These are phyloP conservation scores for Cryptococcus sp. DNA, from an alignment of 1,284 basidiomycete genomes.

Conservation along the genomic window DNA sequence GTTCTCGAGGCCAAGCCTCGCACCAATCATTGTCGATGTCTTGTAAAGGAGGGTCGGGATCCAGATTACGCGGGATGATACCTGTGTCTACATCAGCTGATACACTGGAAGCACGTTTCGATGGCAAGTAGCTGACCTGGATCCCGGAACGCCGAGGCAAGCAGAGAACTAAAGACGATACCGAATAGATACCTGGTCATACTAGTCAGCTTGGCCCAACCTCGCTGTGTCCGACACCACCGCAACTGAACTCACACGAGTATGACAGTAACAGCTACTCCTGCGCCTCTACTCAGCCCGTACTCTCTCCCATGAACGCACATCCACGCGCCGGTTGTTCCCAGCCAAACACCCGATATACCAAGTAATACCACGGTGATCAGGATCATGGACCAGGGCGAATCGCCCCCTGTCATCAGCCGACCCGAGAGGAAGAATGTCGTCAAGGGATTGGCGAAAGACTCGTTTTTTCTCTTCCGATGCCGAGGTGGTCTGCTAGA, in stretches of 20 bases:
- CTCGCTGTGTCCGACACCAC: not conserved
- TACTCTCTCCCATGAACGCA: slow-evolving; percentile 74
- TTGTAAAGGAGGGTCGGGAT: slow-evolving; percentile 73
- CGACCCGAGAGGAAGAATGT: slow-evolving; percentile 72
- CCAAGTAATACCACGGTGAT: slow-evolving; percentile 65
- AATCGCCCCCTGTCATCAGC: slow-evolving; percentile 80
- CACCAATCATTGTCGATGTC: slow-evolving; percentile 60
- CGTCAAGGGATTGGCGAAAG: slow-evolving; percentile 29
- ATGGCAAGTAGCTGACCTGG: slow-evolving; percentile 57
- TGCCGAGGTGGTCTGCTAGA: no score
- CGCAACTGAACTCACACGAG: slow-evolving; percentile 55
- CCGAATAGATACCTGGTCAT: slow-evolving; percentile 40
- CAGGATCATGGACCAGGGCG: slow-evolving; percentile 71
- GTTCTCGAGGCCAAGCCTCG: slow-evolving; percentile 73
- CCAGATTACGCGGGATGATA: slow-evolving; percentile 80
- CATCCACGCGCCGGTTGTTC: slow-evolving; percentile 81
- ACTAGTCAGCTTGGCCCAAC: not conserved
- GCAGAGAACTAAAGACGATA: slow-evolving; percentile 38
- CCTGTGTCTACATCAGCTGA: slow-evolving; percentile 43
- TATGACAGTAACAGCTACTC: slow-evolving; percentile 73
- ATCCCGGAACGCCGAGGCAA: slow-evolving; percentile 70
- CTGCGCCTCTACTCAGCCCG: slow-evolving; percentile 72
- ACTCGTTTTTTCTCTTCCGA: no score
- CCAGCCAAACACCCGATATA: slow-evolving; percentile 76
- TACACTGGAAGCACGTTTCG: not conserved